These are phyloP conservation scores for Kwoniella sp. DNA, from an alignment of 768 basidiomycete species.

Conservation along the genomic window DNA sequence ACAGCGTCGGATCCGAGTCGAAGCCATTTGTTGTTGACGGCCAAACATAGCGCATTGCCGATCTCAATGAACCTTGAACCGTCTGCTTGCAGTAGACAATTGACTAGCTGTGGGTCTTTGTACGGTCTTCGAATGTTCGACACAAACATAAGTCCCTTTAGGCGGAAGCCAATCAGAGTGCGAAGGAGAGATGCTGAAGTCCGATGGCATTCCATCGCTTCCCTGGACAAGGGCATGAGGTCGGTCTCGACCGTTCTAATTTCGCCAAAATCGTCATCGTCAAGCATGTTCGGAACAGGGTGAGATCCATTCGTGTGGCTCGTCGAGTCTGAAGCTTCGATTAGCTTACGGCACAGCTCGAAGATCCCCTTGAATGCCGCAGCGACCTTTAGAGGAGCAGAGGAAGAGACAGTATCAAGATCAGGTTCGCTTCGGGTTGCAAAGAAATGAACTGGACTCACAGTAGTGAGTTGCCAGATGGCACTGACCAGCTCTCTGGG, in stretches of 20 bases:
- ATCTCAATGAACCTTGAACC: constrained; percentile 63
- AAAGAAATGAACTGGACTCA: constrained; percentile 57
- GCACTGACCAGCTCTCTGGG: constrained; percentile 60
- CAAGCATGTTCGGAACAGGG: constrained; percentile 5
- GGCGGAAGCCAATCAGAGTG: constrained; percentile 29
- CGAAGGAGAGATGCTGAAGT: constrained; percentile 20
- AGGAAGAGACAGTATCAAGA: not conserved
- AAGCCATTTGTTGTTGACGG: constrained; percentile 64
- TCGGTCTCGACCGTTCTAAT: constrained; percentile 46
- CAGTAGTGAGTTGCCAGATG: constrained; percentile 72
- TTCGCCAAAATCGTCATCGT: constrained; percentile 53
- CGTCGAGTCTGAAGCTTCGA: constrained; percentile 2
- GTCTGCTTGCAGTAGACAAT: constrained; percentile 57
- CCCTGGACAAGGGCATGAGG: constrained; percentile 43
- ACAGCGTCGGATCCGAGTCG: constrained; percentile 63
- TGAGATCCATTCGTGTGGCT: constrained; percentile 6
- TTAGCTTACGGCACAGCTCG: constrained; percentile 8
- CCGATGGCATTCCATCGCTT: constrained; percentile 37
- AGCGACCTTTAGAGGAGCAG: constrained; percentile 7
- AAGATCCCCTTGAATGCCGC: constrained; percentile 22
- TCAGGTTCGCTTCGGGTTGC: not conserved
- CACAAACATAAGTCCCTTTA: constrained; percentile 26
- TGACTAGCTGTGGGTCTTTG: constrained; percentile 45
- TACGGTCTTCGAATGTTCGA: constrained; percentile 13
- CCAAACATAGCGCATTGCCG: constrained; percentile 64